A percentile compares a stretch with the other conserved stretches of the same genome.
These are phyloP conservation scores for Osmanthus fragrans DNA, from an alignment of 257 asterid genomes.

Conservation along the genomic window DNA sequence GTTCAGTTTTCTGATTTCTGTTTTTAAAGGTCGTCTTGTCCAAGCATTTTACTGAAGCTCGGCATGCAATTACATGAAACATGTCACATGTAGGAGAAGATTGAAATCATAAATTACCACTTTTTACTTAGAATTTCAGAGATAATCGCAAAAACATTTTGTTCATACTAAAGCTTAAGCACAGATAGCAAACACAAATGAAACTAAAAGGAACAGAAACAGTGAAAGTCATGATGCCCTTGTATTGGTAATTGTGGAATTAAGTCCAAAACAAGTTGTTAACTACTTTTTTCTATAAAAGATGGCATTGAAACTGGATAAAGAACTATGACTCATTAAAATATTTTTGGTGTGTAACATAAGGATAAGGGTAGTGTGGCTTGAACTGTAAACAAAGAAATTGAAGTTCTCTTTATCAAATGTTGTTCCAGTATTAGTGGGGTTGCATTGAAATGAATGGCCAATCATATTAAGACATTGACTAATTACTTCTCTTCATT, in stretches of 20 bases:
- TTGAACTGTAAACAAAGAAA: neutral
- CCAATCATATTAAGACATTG: neutral
- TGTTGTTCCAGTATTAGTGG: no score
- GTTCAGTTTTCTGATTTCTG: neutral
- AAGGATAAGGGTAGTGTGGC: neutral
- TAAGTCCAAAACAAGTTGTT: neutral
- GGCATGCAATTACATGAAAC: slow-evolving; percentile 15
- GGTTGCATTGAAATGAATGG: no score
- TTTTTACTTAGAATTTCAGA: no score
- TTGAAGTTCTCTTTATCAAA: neutral
- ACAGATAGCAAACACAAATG: neutral
- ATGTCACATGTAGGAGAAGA: neutral
- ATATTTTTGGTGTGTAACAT: neutral
- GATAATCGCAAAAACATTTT: neutral
- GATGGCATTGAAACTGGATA: neutral
- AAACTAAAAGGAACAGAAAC: neutral
- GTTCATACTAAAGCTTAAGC: neutral
- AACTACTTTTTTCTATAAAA: neutral
- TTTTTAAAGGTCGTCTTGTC: neutral
- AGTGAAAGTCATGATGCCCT: neutral
- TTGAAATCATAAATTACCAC: neutral
- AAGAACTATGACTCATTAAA: neutral
- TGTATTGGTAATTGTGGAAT: neutral
- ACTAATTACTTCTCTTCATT: neutral
- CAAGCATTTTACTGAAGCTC: no score